These are phyloP conservation scores for Citrus cavaleriei DNA, from an alignment of 345 rosid genomes.

Conservation along the genomic window DNA sequence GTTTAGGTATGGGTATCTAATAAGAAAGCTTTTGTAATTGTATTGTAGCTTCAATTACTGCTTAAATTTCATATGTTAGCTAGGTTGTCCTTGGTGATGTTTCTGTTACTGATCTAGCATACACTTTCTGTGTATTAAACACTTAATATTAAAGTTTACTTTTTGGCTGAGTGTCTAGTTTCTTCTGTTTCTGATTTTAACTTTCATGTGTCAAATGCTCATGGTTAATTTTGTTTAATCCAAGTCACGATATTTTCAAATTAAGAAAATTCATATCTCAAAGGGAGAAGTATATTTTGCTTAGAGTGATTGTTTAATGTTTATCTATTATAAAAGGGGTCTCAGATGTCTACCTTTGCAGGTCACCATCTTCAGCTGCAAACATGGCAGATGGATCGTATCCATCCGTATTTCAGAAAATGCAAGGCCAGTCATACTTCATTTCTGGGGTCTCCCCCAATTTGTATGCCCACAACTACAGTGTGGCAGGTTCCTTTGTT, in stretches of 20 bases:
- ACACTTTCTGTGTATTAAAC: neutral
- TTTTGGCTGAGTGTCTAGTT: neutral
- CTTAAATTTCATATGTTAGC: too few species aligned
- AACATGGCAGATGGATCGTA: slow-evolving; percentile 59
- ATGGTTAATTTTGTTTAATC: neutral
- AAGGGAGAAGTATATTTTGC: neutral
- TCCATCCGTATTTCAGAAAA: slow-evolving; percentile 55
- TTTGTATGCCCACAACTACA: slow-evolving; percentile 11
- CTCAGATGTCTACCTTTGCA: neutral
- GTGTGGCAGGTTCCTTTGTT: slow-evolving; percentile 18
- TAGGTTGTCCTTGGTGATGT: neutral
- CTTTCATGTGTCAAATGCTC: too few species aligned
- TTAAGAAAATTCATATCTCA: neutral
- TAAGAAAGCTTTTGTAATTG: too few species aligned
- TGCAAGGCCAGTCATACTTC: slow-evolving; percentile 46
- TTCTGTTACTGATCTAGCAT: neutral
- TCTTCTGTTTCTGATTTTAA: neutral
- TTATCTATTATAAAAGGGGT: neutral
- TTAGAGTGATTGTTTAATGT: neutral
- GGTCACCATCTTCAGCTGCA: slow-evolving; percentile 30
- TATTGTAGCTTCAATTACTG: too few species aligned
- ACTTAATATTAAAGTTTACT: neutral
- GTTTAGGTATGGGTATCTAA: too few species aligned
- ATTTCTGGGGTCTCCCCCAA: slow-evolving; percentile 38
- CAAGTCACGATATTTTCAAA: neutral